Evolutionary conservation across 345 rosid genomes (phyloP).

Genomic region (Corchorus olitorius): DNA sequence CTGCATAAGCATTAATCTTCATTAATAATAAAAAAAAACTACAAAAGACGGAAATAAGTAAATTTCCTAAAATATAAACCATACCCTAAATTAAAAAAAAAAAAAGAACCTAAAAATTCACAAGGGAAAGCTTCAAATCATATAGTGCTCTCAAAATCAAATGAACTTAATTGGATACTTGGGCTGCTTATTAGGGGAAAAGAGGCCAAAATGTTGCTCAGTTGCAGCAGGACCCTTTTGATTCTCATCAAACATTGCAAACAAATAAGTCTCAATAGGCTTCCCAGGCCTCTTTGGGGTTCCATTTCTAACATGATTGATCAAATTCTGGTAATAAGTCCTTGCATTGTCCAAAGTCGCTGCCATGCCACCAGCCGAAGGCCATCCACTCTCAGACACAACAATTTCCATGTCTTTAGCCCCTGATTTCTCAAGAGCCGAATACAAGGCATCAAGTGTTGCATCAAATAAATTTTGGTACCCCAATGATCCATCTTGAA

Average conservation of each 20-base stretch:
- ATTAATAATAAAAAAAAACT: too few species aligned
- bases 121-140: too few species aligned
- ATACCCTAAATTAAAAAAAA: too few species aligned
- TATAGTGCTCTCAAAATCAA: background rate
- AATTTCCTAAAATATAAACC: too few species aligned
- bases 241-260: constrained; percentile 36
- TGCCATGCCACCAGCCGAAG: constrained; percentile 18
- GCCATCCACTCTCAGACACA: constrained; percentile 36
- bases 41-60: too few species aligned
- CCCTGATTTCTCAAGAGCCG: constrained; percentile 24
- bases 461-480: constrained; percentile 36
- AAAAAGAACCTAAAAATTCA: too few species aligned
- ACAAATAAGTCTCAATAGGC: constrained; percentile 11
- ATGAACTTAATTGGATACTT: constrained; percentile 29
- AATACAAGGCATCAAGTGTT: constrained; percentile 25
- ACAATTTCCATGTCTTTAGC: constrained; percentile 18
- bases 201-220: constrained; percentile 44
- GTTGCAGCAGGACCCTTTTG: constrained; percentile 14
- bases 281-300: constrained; percentile 34
- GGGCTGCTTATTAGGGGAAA: constrained; percentile 25
- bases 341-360: constrained; percentile 21
- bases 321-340: constrained; percentile 25
- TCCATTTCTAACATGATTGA: constrained; percentile 31
- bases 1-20: too few species aligned
- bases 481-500: constrained; percentile 8